phyloP scores from a whole-genome alignment of 1,139 yeast species.

The Kodamaea plutei region DNA sequence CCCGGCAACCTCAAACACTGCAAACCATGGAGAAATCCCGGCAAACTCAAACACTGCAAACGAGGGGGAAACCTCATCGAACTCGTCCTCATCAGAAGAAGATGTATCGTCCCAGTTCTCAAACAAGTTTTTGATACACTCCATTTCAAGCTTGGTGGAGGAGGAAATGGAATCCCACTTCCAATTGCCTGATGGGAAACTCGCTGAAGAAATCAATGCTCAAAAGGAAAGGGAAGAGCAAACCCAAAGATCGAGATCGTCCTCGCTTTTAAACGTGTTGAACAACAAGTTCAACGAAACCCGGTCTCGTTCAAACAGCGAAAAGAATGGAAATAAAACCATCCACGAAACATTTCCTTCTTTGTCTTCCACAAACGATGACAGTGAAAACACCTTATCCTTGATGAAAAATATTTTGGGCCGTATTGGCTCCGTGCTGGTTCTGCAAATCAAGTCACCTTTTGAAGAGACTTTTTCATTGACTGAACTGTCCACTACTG shows the following conservation, averaged over 20 bases:
- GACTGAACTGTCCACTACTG: slow-evolving; percentile 4
- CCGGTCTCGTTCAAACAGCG: slow-evolving; percentile 34
- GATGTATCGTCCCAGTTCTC: slow-evolving; percentile 6
- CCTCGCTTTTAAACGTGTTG: slow-evolving; percentile 37
- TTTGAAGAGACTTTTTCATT: slow-evolving; percentile 9
- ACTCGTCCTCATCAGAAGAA: slow-evolving; percentile 6
- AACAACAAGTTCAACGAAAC: slow-evolving; percentile 28
- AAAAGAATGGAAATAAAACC: slow-evolving; percentile 17
- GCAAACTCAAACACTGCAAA: too few relatives aligned
- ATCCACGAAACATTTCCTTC: slow-evolving; percentile 31
- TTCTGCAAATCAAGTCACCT: slow-evolving; percentile 13
- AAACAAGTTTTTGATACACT: slow-evolving; percentile 10
- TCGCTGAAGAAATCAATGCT: slow-evolving; percentile 17
- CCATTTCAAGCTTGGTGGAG: slow-evolving; percentile 27
- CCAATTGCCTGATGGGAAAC: slow-evolving; percentile 28
- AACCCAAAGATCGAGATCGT: slow-evolving; percentile 30
- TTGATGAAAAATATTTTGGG: slow-evolving; percentile 38
- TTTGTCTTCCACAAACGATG: too few relatives aligned
- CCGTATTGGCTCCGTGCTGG: slow-evolving; percentile 29
- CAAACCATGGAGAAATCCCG: too few relatives aligned
- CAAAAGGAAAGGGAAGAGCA: too few relatives aligned
- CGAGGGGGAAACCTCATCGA: too few relatives aligned
- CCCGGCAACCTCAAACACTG: too few relatives aligned
- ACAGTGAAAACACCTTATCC: slow-evolving; percentile 17
- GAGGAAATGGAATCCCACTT: slow-evolving; percentile 27